Evolutionary conservation across 345 rosid genomes (phyloP).

Genomic region (Murraya koenigii): DNA sequence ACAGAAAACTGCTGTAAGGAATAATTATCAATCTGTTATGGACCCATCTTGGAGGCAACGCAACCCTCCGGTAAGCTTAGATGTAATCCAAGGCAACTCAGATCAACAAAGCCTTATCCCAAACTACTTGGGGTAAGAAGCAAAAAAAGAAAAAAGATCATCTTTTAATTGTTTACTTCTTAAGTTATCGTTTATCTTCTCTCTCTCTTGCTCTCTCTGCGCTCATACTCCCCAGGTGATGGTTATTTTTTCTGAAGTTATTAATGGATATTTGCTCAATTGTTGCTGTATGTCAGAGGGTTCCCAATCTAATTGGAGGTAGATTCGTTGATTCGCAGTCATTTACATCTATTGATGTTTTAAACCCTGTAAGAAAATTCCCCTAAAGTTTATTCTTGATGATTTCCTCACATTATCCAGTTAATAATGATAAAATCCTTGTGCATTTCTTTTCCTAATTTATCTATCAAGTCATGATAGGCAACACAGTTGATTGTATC

Average conservation of each 20-base stretch:
- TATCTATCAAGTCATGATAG: constrained; percentile 34
- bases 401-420: constrained; percentile 1
- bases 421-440: not conserved
- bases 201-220: not conserved
- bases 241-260: constrained; percentile 15
- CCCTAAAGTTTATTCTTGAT: not conserved
- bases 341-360: constrained; percentile 59
- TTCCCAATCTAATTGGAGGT: constrained; percentile 91
- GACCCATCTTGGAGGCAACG: constrained; percentile 60
- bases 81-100: constrained; percentile 16
- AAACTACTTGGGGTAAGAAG: constrained; percentile 14
- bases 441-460: constrained; percentile 7
- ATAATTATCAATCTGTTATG: constrained; percentile 29
- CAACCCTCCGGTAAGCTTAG: constrained; percentile 45
- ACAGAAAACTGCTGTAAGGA: constrained; percentile 41
- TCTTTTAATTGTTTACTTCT: not conserved
- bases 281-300: constrained; percentile 46
- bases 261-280: constrained; percentile 12
- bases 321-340: constrained; percentile 70
- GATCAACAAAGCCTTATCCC: constrained; percentile 15
- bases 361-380: constrained; percentile 68
- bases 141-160: not conserved
- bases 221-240: no score
- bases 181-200: not conserved
- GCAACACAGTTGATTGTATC: constrained; percentile 96